Conservation (phyloP, 768 basidiomycete species). For the Imleria badia region DNA sequence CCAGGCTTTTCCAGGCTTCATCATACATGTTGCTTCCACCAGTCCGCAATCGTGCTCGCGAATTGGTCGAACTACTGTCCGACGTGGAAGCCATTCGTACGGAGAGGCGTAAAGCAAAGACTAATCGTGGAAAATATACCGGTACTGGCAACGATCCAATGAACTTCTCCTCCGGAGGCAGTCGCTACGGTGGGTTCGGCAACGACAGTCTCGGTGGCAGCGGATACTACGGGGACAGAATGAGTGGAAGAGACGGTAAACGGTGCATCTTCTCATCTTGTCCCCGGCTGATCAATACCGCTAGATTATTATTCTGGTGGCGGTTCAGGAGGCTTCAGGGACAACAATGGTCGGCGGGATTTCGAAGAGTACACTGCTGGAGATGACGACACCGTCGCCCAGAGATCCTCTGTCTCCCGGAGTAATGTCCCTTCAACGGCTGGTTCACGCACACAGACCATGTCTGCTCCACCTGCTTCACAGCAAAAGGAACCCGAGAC, state of each 20-base stretch:
- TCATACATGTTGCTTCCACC: constrained; percentile 3
- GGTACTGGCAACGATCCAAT: constrained; percentile 84
- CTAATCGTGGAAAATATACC: constrained; percentile 84
- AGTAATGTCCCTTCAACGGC: constrained; percentile 34
- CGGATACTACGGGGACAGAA: constrained; percentile 45
- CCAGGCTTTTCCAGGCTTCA: neutral
- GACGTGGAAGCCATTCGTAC: constrained; percentile 88
- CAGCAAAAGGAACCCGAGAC: constrained; percentile 52
- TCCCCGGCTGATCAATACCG: constrained; percentile 7
- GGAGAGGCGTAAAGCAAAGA: constrained; percentile 91
- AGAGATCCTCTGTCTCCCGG: constrained; percentile 38
- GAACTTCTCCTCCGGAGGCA: constrained; percentile 56
- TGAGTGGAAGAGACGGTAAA: constrained; percentile 42
- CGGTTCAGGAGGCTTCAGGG: constrained; percentile 59
- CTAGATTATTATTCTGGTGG: constrained; percentile 41
- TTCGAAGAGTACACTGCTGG: constrained; percentile 98
- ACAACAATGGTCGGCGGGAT: constrained; percentile 51
- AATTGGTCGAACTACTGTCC: constrained; percentile 86
- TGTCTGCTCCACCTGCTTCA: constrained; percentile 29
- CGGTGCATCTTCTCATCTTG: constrained; percentile 6
- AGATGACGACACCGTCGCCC: constrained; percentile 67
- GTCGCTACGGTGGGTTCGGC: constrained; percentile 72
- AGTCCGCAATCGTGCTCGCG: constrained; percentile 95
- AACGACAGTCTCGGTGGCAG: constrained; percentile 44
- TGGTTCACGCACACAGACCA: constrained; percentile 34